These are phyloP conservation scores for Neoarthrinium moseri DNA, from an alignment of 2,329 filamentous ascomycete species.

Conservation along the genomic window DNA sequence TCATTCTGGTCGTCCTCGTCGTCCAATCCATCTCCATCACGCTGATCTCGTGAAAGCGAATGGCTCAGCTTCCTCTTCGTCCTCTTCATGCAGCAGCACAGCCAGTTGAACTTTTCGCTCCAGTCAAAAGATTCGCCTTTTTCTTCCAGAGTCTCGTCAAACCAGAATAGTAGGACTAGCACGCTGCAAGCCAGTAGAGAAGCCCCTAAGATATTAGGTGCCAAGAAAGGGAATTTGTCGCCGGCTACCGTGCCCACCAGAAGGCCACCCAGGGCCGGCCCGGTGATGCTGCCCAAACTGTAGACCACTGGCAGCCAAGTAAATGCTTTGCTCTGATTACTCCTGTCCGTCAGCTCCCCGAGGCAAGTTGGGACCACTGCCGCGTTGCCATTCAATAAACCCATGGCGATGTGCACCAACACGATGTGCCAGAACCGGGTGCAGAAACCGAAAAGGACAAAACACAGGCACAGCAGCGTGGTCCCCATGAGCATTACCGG, in stretches of 20 bases:
- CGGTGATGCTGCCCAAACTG: constrained; percentile 88
- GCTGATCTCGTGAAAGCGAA: constrained; percentile 22
- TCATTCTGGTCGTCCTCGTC: constrained; percentile 24
- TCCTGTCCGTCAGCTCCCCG: constrained; percentile 91
- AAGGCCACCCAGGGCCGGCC: constrained; percentile 85
- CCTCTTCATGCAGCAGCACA: constrained; percentile 22
- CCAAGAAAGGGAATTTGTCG: constrained; percentile 75
- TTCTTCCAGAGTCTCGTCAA: constrained; percentile 80
- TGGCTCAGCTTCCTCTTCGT: constrained; percentile 17
- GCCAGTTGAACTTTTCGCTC: constrained; percentile 30
- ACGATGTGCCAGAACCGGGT: constrained; percentile 80
- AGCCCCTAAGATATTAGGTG: constrained; percentile 79
- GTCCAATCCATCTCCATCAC: constrained; percentile 17
- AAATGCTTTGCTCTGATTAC: constrained; percentile 91
- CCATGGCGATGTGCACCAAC: constrained; percentile 85
- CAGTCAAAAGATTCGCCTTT: constrained; percentile 25
- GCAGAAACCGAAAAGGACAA: constrained; percentile 85
- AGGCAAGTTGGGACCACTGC: constrained; percentile 91
- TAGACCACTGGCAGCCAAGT: constrained; percentile 97
- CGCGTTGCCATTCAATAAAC: constrained; percentile 90
- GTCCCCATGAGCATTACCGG: constrained; percentile 82
- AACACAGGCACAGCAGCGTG: constrained; percentile 76
- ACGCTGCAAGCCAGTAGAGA: constrained; percentile 71
- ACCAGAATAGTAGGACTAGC: constrained; percentile 71
- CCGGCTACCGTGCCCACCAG: constrained; percentile 64